Conservation (phyloP, 768 basidiomycete genomes). For the Cubamyces lactineus region DNA sequence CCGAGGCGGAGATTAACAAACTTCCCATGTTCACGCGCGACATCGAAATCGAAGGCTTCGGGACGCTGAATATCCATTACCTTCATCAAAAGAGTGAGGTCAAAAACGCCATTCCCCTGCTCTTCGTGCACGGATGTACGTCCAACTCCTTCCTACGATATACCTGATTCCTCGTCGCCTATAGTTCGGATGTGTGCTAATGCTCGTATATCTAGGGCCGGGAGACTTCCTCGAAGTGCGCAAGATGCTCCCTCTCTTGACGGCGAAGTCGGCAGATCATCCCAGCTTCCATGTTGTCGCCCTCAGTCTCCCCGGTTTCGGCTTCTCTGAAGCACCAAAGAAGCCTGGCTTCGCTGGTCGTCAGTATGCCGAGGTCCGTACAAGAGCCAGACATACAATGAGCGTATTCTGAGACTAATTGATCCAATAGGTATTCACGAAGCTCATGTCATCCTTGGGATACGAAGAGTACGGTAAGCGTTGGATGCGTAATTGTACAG, state of each 20-base stretch:
- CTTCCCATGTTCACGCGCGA: slow-evolving; percentile 59
- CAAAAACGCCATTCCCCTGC: slow-evolving; percentile 54
- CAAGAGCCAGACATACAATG: no score
- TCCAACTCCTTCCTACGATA: no score
- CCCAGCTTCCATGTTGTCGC: slow-evolving; percentile 69
- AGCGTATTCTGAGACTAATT: no score
- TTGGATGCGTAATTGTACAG: no score
- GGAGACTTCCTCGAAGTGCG: slow-evolving; percentile 60
- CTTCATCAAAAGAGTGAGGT: slow-evolving; percentile 33
- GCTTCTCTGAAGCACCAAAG: slow-evolving; percentile 60
- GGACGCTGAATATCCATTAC: slow-evolving; percentile 57
- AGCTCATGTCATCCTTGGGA: slow-evolving; percentile 35
- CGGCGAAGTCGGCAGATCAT: slow-evolving; percentile 41
- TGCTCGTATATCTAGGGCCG: slow-evolving; percentile 50
- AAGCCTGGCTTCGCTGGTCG: slow-evolving; percentile 51
- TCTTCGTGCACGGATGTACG: slow-evolving; percentile 65
- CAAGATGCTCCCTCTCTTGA: slow-evolving; percentile 60
- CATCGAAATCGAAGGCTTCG: slow-evolving; percentile 51
- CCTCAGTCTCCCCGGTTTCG: slow-evolving; percentile 60
- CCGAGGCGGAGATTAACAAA: slow-evolving; percentile 55
- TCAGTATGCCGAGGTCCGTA: slow-evolving; percentile 69
- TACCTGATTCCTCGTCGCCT: no score
- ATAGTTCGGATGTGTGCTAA: no score
- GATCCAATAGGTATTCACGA: slow-evolving; percentile 32
- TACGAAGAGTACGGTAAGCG: slow-evolving; percentile 34